Base-by-base conservation (phyloP, 140 eudicot genomes). In the Senecio squalidus region DNA sequence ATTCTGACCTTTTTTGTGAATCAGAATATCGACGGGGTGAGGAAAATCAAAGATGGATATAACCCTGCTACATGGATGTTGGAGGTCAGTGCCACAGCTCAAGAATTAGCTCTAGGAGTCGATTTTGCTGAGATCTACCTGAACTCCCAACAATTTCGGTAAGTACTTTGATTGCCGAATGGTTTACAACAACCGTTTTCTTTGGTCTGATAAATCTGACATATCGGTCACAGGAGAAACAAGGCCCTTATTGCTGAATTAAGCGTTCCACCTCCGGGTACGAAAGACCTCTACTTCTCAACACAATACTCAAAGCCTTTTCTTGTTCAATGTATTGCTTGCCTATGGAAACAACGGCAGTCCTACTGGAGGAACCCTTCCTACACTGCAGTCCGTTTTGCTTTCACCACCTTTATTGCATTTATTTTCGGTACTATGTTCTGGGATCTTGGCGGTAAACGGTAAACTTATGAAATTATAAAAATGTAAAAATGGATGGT, bases 341-440 rank as follows among this genome's bases (percentile, higher is more conserved):
- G 83, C 55, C 56, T 86, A 25, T 86, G 92, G 88, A 86, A 86
- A 69, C 92, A 82, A 62, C 55, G 72, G 5, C 39, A 26, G 68
- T 86, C 95, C 5, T 86, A 86, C 64, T 86, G 95, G 95, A 75
- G 83, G 6, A 86, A 80, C 68, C 76, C 92, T 20, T 22, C 74
- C 3, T 86, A 86, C 69, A 80, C 93, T 3, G 92, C 92, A 5
- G 92, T 82, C 3, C 70, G 92, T 60, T 82, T 77, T 23, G 18
- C 77, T 6, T 80, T 72, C 76, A 80, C 95, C 24, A 67, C 72
- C 3, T 54, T 67, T 21, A 69, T 83, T 6, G 85, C 79, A 1
- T 9, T 86, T 55, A 31, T 73, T 63, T 80, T 82, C 26, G 95
- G 95, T 22, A 50, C 81, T 9, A 72, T 86, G 60, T 86, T 77